Percentiles rank a stretch among this genome's conserved stretches.
Conservation (phyloP, 2,329 filamentous ascomycete species). For the Cryphonectria radicalis region DNA sequence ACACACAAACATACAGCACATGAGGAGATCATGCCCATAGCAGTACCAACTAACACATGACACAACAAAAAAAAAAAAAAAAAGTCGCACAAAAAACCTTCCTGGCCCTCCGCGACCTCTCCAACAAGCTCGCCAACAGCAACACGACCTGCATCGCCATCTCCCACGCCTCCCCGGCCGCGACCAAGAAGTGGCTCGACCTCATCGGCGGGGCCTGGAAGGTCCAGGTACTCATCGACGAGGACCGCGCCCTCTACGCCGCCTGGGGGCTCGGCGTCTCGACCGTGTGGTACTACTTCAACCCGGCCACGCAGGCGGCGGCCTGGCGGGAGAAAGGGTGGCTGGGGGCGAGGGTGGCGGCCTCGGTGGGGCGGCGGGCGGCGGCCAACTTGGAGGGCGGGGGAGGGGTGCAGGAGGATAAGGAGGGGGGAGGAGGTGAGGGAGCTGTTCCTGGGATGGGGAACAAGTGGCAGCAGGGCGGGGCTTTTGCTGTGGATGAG, state of each 20-base stretch:
- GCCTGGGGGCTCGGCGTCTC: constrained; percentile 62
- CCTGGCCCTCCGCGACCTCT: constrained; percentile 57
- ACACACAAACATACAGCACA: not conserved
- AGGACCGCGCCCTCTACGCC: constrained; percentile 60
- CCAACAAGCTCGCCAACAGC: constrained; percentile 47
- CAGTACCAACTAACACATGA: not conserved
- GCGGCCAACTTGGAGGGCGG: constrained; percentile 37
- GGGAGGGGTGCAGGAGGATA: not conserved
- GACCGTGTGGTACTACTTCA: constrained; percentile 56
- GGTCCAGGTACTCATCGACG: constrained; percentile 59
- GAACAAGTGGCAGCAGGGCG: constrained; percentile 61
- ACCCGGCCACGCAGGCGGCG: constrained; percentile 56
- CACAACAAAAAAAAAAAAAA: not conserved
- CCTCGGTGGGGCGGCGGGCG: constrained; percentile 44
- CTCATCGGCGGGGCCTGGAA: constrained; percentile 62
- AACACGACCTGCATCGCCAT: constrained; percentile 60
- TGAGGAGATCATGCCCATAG: not conserved
- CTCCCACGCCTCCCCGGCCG: constrained; percentile 60
- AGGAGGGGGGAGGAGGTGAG: constrained; percentile 40
- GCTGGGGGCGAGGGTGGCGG: constrained; percentile 56
- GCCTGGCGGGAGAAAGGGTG: constrained; percentile 60
- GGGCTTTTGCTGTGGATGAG: constrained; percentile 56
- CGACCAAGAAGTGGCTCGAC: constrained; percentile 61
- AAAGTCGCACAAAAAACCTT: constrained; percentile 62
- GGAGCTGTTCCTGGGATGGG: constrained; percentile 47